These are phyloP conservation scores for Scheffersomyces ergatensis DNA, from an alignment of 805 yeast genomes.

Conservation along the genomic window DNA sequence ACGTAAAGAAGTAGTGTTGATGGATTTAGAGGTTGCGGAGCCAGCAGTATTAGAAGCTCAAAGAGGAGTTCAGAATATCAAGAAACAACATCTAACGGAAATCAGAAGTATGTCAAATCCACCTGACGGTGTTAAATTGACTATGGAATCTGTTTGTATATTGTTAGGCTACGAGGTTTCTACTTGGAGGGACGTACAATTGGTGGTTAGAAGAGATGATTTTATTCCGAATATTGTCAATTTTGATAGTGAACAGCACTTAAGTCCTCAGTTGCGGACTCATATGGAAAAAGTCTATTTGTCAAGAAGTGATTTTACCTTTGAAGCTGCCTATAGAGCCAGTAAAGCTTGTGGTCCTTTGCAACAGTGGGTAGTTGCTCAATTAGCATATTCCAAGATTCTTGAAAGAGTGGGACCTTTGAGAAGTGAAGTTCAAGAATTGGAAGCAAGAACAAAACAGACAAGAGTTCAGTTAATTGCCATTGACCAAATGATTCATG, in stretches of 20 bases:
- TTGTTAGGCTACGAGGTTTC: conserved; percentile 68
- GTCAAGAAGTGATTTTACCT: conserved; percentile 61
- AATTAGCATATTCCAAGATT: conserved; percentile 71
- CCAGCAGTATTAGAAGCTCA: conserved; percentile 86
- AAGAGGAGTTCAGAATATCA: conserved; percentile 85
- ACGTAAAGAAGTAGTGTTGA: conserved; percentile 53
- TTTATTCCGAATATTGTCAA: conserved; percentile 80
- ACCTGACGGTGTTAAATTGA: conserved; percentile 79
- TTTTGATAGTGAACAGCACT: conserved; percentile 60
- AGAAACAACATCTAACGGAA: conserved; percentile 89
- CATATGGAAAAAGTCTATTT: conserved; percentile 62
- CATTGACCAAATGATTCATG: conserved; percentile 76
- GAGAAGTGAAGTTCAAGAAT: conserved; percentile 54
- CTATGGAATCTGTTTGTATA: conserved; percentile 84
- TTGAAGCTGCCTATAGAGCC: conserved; percentile 77
- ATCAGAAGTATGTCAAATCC: conserved; percentile 87
- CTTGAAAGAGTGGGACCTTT: conserved; percentile 74
- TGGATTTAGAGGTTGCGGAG: conserved; percentile 72
- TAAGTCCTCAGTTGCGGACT: conserved; percentile 51
- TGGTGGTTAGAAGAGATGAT: conserved; percentile 78
- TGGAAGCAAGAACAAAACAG: conserved; percentile 60
- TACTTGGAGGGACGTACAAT: conserved; percentile 81
- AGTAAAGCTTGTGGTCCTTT: conserved; percentile 95
- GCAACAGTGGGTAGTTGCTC: conserved; percentile 86
- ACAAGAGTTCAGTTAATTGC: conserved; percentile 72